Conservation (phyloP, 805 yeast genomes). For the Yueomyces sinensis region DNA sequence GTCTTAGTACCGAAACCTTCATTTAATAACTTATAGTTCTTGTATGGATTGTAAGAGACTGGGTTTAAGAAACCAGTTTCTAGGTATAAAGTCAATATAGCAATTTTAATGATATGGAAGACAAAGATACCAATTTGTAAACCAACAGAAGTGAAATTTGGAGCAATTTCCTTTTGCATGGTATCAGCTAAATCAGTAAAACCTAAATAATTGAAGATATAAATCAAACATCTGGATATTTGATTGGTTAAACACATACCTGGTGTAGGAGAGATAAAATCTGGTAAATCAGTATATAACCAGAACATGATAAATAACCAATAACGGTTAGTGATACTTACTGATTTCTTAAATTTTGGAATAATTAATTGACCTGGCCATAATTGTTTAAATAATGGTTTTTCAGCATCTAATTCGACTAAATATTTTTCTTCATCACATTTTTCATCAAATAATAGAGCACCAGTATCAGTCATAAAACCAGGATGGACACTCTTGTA, state of each 20-base stretch:
- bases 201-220: constrained; percentile 24
- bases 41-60: constrained; percentile 32
- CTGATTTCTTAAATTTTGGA: constrained; percentile 21
- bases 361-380: constrained; percentile 88
- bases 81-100: constrained; percentile 41
- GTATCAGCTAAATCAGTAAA: constrained; percentile 30
- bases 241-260: constrained; percentile 70
- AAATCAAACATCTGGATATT: constrained; percentile 26
- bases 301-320: constrained; percentile 36
- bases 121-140: constrained; percentile 59
- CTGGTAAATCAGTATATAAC: constrained; percentile 93
- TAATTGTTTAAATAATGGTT: constrained; percentile 42
- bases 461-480: constrained; percentile 70
- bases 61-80: constrained; percentile 76
- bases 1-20: constrained; percentile 22
- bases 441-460: constrained; percentile 51
- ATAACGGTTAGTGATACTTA: constrained; percentile 6
- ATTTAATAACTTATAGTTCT: constrained; percentile 20
- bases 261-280: constrained; percentile 80
- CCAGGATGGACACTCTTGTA: constrained; percentile 50
- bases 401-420: constrained; percentile 33
- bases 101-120: constrained; percentile 55
- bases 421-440: constrained; percentile 38
- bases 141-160: constrained; percentile 25
- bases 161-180: constrained; percentile 36